phyloP scores from a whole-genome alignment of 2,329 filamentous ascomycete genomes.

The Cryphonectria japonica region DNA sequence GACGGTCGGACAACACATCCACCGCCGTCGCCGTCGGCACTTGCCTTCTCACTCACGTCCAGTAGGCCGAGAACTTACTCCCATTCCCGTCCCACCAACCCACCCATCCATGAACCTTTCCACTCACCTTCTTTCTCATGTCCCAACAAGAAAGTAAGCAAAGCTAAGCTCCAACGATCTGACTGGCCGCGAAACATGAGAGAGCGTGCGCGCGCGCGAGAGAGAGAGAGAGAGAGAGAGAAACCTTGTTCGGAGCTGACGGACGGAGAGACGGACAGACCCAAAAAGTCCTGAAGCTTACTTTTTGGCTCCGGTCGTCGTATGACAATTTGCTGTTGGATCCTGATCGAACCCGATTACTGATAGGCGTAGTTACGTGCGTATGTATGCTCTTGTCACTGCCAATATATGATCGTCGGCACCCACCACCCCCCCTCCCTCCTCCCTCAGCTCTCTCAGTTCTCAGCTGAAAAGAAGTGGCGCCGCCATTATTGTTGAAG shows the following conservation, averaged over 20 bases:
- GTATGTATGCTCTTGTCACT: neutral
- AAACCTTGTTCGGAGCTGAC: neutral
- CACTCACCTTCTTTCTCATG: too few relatives aligned
- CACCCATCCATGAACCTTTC: neutral
- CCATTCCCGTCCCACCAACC: too few relatives aligned
- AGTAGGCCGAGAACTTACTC: neutral
- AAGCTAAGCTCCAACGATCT: too few relatives aligned
- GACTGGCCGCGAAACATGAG: too few relatives aligned
- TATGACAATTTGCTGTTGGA: neutral
- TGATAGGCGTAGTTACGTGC: too few relatives aligned
- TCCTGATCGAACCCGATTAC: neutral
- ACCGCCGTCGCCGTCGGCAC: neutral
- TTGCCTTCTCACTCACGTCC: neutral
- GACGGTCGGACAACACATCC: neutral
- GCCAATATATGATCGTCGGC: neutral
- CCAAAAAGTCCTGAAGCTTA: neutral
- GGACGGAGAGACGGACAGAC: neutral
- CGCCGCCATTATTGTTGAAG: neutral
- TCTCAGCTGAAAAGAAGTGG: neutral
- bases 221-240: too few relatives aligned
- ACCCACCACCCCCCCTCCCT: neutral
- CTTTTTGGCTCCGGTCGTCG: neutral
- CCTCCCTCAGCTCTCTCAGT: neutral
- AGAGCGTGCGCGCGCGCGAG: too few relatives aligned
- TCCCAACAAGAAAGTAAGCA: too few relatives aligned